These are phyloP conservation scores for Fomitopsis palustris DNA, from an alignment of 1,284 basidiomycete genomes.

Conservation along the genomic window DNA sequence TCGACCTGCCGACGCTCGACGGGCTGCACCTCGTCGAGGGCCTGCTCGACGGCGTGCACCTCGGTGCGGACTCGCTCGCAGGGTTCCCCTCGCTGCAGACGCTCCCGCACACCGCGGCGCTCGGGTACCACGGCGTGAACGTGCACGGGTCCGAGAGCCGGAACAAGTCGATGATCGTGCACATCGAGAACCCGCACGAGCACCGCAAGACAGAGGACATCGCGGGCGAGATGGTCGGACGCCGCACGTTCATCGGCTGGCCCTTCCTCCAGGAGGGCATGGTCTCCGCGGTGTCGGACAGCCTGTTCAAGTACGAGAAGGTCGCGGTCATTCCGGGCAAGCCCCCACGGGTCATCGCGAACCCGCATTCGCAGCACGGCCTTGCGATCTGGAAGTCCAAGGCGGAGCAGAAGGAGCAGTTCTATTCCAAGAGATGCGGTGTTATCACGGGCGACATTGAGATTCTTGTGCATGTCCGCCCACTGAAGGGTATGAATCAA, in stretches of 20 bases:
- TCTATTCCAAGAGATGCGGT: conserved; percentile 88
- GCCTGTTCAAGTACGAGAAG: conserved; percentile 85
- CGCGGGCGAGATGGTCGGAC: conserved; percentile 73
- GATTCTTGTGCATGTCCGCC: conserved; percentile 78
- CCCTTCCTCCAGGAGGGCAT: conserved; percentile 93
- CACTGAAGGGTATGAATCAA: conserved; percentile 71
- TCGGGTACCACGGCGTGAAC: conserved; percentile 89
- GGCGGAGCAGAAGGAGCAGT: conserved; percentile 77
- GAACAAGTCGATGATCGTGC: conserved; percentile 91
- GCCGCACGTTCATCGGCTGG: conserved; percentile 85
- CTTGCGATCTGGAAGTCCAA: conserved; percentile 73
- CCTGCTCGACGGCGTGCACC: conserved; percentile 84
- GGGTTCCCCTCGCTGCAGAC: conserved; percentile 97
- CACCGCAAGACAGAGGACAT: conserved; percentile 67
- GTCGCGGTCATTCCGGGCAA: conserved; percentile 50
- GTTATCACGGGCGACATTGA: conserved; percentile 84
- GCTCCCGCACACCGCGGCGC: conserved; percentile 71
- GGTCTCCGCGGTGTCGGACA: conserved; percentile 86
- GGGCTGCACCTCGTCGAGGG: conserved; percentile 86
- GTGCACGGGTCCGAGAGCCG: conserved; percentile 89
- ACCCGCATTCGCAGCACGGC: conserved; percentile 67
- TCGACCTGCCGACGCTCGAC: conserved; percentile 85
- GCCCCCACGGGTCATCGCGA: conserved; percentile 59
- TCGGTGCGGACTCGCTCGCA: conserved; percentile 85
- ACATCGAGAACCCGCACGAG: conserved; percentile 78